Percentiles rank a stretch among this genome's conserved stretches.
Evolutionary conservation across 805 yeast genomes (phyloP).

Genomic region (Candida lessepsii): DNA sequence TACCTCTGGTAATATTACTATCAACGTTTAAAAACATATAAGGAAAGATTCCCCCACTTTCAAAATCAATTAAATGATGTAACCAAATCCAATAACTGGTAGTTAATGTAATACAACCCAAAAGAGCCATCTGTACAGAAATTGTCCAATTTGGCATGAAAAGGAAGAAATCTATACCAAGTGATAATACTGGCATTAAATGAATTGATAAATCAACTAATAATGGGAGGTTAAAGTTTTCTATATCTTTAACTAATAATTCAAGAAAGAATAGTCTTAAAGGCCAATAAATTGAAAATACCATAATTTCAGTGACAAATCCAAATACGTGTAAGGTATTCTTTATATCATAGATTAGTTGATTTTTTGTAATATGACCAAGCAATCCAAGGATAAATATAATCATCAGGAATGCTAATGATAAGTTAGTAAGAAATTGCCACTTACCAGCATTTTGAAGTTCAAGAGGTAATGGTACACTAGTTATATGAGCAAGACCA

Average conservation of each 20-base stretch:
- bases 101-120: slow-evolving; percentile 39
- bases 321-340: slow-evolving; percentile 52
- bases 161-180: slow-evolving; percentile 53
- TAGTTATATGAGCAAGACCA: slow-evolving; percentile 23
- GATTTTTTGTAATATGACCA: slow-evolving; percentile 30
- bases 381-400: slow-evolving; percentile 39
- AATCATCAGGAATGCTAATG: slow-evolving; percentile 47
- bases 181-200: slow-evolving; percentile 53
- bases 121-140: slow-evolving; percentile 35
- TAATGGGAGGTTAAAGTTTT: slow-evolving; percentile 42
- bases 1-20: slow-evolving; percentile 39
- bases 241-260: slow-evolving; percentile 43
- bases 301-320: slow-evolving; percentile 58
- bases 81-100: slow-evolving; percentile 54
- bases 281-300: slow-evolving; percentile 69
- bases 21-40: slow-evolving; percentile 65
- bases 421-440: slow-evolving; percentile 72
- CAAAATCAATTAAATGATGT: slow-evolving; percentile 45
- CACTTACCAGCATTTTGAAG: slow-evolving; percentile 60
- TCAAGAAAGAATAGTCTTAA: slow-evolving; percentile 51
- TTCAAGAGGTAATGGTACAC: slow-evolving; percentile 44
- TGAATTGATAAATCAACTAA: slow-evolving; percentile 58
- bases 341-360: slow-evolving; percentile 30
- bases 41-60: slow-evolving; percentile 54
- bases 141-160: slow-evolving; percentile 48